Evolutionary conservation across 2,329 filamentous ascomycete species (phyloP).

Genomic region (Cryphonectria parasitica): DNA sequence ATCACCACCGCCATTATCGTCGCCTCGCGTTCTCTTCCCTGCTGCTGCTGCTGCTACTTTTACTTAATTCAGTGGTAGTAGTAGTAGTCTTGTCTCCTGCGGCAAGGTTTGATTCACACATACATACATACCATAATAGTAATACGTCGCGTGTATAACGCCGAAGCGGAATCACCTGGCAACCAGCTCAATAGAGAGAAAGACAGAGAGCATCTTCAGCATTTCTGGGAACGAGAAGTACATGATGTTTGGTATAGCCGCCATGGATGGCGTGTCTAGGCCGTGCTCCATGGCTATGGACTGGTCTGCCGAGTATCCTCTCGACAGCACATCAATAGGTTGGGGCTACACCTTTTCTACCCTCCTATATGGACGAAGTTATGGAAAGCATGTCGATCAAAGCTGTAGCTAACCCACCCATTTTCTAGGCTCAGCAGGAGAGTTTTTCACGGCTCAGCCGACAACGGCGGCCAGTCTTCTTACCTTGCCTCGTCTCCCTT

Average conservation of each 20-base stretch:
- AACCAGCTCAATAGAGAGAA: neutral
- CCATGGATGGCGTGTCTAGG: slow-evolving; percentile 19
- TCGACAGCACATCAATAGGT: neutral
- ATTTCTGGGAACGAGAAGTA: neutral
- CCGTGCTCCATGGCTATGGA: slow-evolving; percentile 20
- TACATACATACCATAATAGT: neutral
- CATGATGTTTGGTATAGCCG: slow-evolving; percentile 16
- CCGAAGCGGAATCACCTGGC: neutral
- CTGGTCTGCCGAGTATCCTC: neutral
- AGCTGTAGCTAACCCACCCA: slow-evolving; percentile 2
- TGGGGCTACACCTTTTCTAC: slow-evolving; percentile 1
- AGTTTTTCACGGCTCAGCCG: neutral
- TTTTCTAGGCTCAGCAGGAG: neutral
- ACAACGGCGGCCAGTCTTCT: neutral
- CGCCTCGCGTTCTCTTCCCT: neutral
- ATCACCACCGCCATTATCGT: neutral
- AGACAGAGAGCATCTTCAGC: neutral
- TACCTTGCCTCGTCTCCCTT: slow-evolving; percentile 62
- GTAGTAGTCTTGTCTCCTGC: neutral
- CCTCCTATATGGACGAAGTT: neutral
- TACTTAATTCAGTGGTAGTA: neutral
- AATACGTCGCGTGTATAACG: neutral
- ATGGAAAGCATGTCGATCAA: neutral
- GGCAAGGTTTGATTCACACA: neutral
- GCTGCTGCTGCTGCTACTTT: neutral